Conservation (phyloP, 495 filamentous ascomycete species). For the Penicillium crystallinum region DNA sequence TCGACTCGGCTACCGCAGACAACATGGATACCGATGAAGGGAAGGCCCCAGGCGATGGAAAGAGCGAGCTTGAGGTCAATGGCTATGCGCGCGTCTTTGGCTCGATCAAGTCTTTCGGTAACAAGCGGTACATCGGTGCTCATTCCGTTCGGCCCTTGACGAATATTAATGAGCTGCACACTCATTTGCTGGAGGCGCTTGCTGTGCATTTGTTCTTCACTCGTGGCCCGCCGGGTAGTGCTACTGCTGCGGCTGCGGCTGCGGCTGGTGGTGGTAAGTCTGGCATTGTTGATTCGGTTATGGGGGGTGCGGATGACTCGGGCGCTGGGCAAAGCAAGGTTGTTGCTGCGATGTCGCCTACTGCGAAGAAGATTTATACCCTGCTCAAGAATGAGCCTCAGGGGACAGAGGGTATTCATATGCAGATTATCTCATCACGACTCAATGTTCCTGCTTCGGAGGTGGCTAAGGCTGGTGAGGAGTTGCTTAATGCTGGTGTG, state of each 20-base stretch:
- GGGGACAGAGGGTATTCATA: conserved; percentile 74
- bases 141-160: conserved; percentile 71
- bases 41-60: conserved; percentile 28
- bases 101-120: conserved; percentile 67
- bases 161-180: conserved; percentile 87
- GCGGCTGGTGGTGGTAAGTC: conserved; percentile 17
- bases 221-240: conserved; percentile 57
- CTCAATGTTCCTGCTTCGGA: conserved; percentile 59
- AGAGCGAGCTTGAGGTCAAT: conserved; percentile 54
- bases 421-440: conserved; percentile 64
- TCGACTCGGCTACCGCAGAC: conserved; percentile 55
- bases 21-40: conserved; percentile 44
- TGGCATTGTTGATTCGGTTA: conserved; percentile 40
- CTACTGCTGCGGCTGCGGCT: conserved; percentile 21
- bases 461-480: conserved; percentile 69
- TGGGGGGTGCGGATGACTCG: conserved; percentile 38
- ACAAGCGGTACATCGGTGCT: conserved; percentile 74
- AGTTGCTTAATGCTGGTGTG: conserved; percentile 64
- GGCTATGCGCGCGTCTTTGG: conserved; percentile 81
- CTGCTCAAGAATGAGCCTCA: conserved; percentile 57
- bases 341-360: conserved; percentile 46
- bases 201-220: conserved; percentile 81
- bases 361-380: conserved; percentile 63
- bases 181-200: conserved; percentile 83
- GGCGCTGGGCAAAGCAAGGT: conserved; percentile 19